These are phyloP conservation scores for Vitis amurensis DNA, from an alignment of 164 flowering plant species.

Conservation along the genomic window DNA sequence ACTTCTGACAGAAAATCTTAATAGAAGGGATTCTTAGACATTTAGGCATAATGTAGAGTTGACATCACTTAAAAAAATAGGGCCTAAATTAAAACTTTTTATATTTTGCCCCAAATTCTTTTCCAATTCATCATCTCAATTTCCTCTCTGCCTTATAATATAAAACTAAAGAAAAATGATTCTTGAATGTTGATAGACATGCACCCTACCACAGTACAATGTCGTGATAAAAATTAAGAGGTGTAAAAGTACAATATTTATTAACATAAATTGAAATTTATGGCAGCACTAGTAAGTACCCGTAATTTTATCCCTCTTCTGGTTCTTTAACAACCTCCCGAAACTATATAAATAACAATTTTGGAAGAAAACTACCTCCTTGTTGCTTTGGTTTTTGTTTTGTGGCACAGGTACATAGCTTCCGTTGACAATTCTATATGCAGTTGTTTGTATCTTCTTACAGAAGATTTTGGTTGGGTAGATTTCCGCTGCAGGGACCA, in stretches of 20 bases:
- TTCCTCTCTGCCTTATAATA: too few relatives aligned
- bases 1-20: too few relatives aligned
- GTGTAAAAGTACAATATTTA: not conserved
- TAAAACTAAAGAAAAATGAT: too few relatives aligned
- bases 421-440: slow-evolving; percentile 50
- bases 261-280: not conserved
- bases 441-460: slow-evolving; percentile 50
- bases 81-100: too few relatives aligned
- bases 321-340: not conserved
- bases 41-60: too few relatives aligned
- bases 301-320: not conserved
- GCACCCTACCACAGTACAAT: not conserved
- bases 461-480: slow-evolving; percentile 34
- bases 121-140: too few relatives aligned
- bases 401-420: slow-evolving; percentile 50
- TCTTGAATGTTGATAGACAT: too few relatives aligned
- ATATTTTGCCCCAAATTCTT: too few relatives aligned
- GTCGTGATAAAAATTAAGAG: not conserved
- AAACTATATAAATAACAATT: not conserved
- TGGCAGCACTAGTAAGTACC: not conserved
- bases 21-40: too few relatives aligned
- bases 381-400: slow-evolving; percentile 16
- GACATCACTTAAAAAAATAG: too few relatives aligned
- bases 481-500: slow-evolving; percentile 18
- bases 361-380: slow-evolving; percentile 27